Conservation (phyloP, 2,329 filamentous ascomycete species). For the Aspergillus transmontanensis region DNA sequence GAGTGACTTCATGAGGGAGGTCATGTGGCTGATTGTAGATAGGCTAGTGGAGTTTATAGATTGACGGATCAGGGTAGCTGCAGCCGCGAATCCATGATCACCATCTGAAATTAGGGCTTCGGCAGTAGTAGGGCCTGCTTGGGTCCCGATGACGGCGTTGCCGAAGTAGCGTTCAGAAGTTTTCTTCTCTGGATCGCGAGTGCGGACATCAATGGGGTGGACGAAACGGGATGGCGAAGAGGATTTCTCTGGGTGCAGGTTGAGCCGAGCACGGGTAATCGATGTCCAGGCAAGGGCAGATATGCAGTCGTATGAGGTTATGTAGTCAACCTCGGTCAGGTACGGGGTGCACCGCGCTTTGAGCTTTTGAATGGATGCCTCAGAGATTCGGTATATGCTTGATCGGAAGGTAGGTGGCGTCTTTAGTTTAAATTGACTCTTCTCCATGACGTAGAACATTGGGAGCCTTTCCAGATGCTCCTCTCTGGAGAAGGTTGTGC, state of each 20-base stretch:
- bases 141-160: slow-evolving; percentile 22
- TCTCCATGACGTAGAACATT: slow-evolving; percentile 20
- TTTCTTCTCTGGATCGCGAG: slow-evolving; percentile 22
- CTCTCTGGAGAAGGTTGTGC: slow-evolving; percentile 8
- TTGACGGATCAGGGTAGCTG: slow-evolving; percentile 24
- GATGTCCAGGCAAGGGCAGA: slow-evolving; percentile 27
- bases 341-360: slow-evolving; percentile 18
- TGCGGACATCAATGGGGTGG: slow-evolving; percentile 26
- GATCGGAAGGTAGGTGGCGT: slow-evolving; percentile 11
- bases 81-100: slow-evolving; percentile 17
- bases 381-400: slow-evolving; percentile 20
- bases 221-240: slow-evolving; percentile 14
- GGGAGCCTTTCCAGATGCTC: slow-evolving; percentile 14
- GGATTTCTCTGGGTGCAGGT: slow-evolving; percentile 17
- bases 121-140: slow-evolving; percentile 17
- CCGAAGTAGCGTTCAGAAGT: slow-evolving; percentile 26
- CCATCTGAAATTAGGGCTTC: slow-evolving; percentile 12
- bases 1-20: slow-evolving; percentile 18
- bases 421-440: slow-evolving; percentile 13
- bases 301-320: slow-evolving; percentile 31
- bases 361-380: slow-evolving; percentile 17
- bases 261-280: slow-evolving; percentile 25
- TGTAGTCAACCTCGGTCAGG: slow-evolving; percentile 18
- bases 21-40: slow-evolving; percentile 17
- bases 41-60: slow-evolving; percentile 18